A percentile compares a stretch with the other conserved stretches of the same genome.
Conservation (phyloP, 306 rosid genomes). For the Hylodesmum podocarpum region DNA sequence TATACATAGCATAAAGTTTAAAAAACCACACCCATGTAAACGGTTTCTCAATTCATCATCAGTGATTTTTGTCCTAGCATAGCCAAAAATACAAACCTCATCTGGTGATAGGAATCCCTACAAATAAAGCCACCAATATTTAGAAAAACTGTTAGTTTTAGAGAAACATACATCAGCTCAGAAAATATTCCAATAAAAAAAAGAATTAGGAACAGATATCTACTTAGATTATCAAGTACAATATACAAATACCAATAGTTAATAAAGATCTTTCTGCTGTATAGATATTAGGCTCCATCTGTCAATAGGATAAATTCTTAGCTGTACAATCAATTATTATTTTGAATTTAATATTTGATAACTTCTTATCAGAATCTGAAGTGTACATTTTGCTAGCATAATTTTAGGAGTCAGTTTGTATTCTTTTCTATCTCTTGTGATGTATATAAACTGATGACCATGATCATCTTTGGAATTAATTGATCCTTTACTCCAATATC, state of each 20-base stretch:
- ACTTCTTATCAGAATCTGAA: no score
- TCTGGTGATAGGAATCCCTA: conserved; percentile 76
- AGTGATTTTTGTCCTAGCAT: conserved; percentile 87
- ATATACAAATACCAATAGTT: background rate
- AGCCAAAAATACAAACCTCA: conserved; percentile 92
- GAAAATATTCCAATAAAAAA: conserved; percentile 2
- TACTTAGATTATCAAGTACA: background rate
- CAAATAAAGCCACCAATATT: conserved; percentile 28
- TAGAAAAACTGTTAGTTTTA: background rate
- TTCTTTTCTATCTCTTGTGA: no score
- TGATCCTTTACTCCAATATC: no score
- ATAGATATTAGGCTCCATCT: no score
- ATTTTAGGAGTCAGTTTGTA: no score
- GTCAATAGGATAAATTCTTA: no score
- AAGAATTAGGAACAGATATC: background rate
- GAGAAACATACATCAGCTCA: background rate
- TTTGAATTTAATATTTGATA: no score
- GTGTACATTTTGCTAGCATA: no score
- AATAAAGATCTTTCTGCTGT: no score
- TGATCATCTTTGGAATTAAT: no score
- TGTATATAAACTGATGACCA: no score
- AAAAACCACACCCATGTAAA: conserved; percentile 63
- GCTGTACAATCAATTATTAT: no score
- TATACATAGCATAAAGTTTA: background rate
- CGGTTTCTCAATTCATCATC: conserved; percentile 82